Evolutionary conservation across 2,329 filamentous ascomycete species (phyloP), one percentile per base, ranked within the genome.

Genomic region (Herpotrichia juniperi): DNA sequence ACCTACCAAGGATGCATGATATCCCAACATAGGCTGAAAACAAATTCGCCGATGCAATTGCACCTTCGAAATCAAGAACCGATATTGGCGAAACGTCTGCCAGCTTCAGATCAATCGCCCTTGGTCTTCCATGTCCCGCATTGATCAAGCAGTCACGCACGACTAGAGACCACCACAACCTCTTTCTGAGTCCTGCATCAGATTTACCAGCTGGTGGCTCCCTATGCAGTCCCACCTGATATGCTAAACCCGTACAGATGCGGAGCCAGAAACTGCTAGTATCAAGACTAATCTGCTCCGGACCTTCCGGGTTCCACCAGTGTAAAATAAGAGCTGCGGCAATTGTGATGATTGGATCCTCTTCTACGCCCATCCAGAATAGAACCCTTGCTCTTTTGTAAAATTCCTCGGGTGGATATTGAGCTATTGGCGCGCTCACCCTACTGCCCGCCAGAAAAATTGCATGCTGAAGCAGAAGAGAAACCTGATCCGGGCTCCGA

Each of bases 261-360:
- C 74, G 68, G 25, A 76, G 62, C 76, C 76, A 79, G 51, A 79
- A 78, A 10, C 74, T 71, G 48, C 76, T 78, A 0, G 74, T 78
- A 52, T 79, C 74, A 7, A 75, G 66, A 10, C 75, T 78, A 14
- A 75, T 65, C 39, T 69, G 64, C 46, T 76, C 74, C 0, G 75
- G 74, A 0, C 75, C 74, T 53, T 75, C 72, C 0, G 75, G 75
- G 42, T 77, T 78, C 61, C 74, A 78, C 75, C 74, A 77, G 53
- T 77, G 75, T 28, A 78, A 48, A 0, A 77, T 55, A 35, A 72
- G 71, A 7, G 73, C 67, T 9, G 73, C 71, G 11, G 73, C 71
- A 35, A 75, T 73, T 1, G 68, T 76, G 34, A 77, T 69, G 42
- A 78, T 67, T 4, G 75, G 71, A 42, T 76, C 66, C 32, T 72